Conservation (phyloP, 192 early-diverging fungal genomes). For the Rhizophlyctis rosea region DNA sequence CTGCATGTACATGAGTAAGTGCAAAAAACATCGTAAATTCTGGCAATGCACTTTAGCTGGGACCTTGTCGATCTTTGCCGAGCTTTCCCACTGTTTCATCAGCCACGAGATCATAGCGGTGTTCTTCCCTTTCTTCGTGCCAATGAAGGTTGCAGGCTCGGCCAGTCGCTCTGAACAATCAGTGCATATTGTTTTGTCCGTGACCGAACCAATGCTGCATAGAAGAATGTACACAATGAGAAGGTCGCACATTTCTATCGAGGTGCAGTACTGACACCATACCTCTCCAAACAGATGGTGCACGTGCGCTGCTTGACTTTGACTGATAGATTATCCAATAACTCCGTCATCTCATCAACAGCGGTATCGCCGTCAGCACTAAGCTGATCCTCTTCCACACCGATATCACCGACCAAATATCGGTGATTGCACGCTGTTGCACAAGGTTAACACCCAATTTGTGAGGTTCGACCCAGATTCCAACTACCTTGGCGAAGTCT, state of each 20-base stretch:
- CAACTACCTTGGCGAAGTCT: slow-evolving; percentile 19
- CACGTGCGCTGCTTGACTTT: slow-evolving; percentile 12
- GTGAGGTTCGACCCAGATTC: too few relatives aligned
- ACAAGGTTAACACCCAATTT: background rate
- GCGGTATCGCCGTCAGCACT: slow-evolving; percentile 13
- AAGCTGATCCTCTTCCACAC: background rate
- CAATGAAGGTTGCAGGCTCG: background rate
- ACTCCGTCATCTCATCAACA: slow-evolving; percentile 23
- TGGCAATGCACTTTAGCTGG: background rate
- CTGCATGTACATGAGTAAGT: background rate
- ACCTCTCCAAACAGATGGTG: slow-evolving; percentile 28
- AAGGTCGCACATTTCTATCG: background rate
- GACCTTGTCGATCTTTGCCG: slow-evolving; percentile 43
- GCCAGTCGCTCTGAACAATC: slow-evolving; percentile 17
- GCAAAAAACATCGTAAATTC: background rate
- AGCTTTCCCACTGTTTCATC: slow-evolving; percentile 18
- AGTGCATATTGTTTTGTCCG: slow-evolving; percentile 13
- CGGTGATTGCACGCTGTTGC: background rate
- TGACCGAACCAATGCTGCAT: background rate
- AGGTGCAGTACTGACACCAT: background rate
- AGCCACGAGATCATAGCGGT: slow-evolving; percentile 8
- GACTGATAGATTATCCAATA: slow-evolving; percentile 22
- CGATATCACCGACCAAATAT: background rate
- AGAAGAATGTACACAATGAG: background rate
- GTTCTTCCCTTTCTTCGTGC: slow-evolving; percentile 2